These are phyloP conservation scores for Rhizopus sp. DNA, from an alignment of 371 early-diverging fungal species.

Conservation along the genomic window DNA sequence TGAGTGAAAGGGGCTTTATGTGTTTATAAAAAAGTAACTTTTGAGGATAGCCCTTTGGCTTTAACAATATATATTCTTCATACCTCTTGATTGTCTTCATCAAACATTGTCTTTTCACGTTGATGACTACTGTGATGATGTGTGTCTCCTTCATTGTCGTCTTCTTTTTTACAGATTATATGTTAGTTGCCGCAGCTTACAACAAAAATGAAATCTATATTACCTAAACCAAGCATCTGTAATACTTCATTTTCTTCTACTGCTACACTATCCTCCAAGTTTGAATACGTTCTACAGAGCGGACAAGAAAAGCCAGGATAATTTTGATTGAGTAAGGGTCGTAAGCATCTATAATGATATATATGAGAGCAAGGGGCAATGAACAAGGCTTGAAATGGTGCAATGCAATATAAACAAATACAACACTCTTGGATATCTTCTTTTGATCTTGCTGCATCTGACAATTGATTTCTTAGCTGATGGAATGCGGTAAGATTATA, in stretches of 20 bases:
- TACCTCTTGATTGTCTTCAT: conserved; percentile 20
- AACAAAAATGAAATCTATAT: not conserved
- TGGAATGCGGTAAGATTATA: conserved; percentile 24
- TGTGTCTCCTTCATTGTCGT: conserved; percentile 10
- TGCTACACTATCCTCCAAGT: conserved; percentile 78
- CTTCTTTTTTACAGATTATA: conserved; percentile 11
- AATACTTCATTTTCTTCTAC: conserved; percentile 71
- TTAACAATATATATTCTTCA: not conserved
- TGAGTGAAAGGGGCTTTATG: not conserved
- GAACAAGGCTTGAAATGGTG: conserved; percentile 94
- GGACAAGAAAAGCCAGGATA: conserved; percentile 91
- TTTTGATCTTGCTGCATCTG: conserved; percentile 1
- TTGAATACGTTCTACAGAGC: conserved; percentile 92
- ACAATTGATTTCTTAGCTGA: conserved; percentile 11
- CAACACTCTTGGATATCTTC: conserved; percentile 83
- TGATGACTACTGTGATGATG: conserved; percentile 11
- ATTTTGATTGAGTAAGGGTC: conserved; percentile 63
- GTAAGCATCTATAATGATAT: conserved; percentile 94
- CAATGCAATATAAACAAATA: conserved; percentile 93
- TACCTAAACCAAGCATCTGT: conserved; percentile 32
- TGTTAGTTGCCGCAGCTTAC: not conserved
- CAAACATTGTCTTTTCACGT: conserved; percentile 24
- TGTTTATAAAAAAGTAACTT: not conserved
- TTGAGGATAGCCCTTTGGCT: not conserved
- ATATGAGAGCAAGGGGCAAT: conserved; percentile 97